Evolutionary conservation across 805 yeast species (phyloP), one percentile per base, ranked within the genome.

Genomic region (Sungouiella thailandica): DNA sequence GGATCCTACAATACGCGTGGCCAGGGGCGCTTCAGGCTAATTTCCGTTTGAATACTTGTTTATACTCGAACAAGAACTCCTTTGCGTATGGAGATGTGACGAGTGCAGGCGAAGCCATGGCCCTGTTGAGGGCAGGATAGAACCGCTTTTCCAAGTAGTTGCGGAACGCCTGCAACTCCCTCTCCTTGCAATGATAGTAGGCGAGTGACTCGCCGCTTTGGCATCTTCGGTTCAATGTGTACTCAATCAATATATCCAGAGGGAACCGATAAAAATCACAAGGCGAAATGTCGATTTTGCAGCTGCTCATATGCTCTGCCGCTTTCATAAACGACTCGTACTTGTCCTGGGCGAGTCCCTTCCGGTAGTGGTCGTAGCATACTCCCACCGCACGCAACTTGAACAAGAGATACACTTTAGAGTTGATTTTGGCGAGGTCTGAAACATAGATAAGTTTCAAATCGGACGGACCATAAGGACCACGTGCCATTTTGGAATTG

Each of bases 341-440:
- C 22, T 19, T 19, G 8, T 19, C 8, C 22, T 19, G 22, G 22
- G 7, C 8, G 7, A 7, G 22, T 6, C 41, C 41, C 13, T 37
- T 35, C 32, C 43, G 25, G 29, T 41, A 41, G 26, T 34, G 35
- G 25, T 41, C 45, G 27, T 35, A 41, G 26, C 28, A 40, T 8
- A 41, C 10, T 7, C 31, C 39, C 15, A n/a, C 16, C 12, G 32
- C 30, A 7, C 20, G 19, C 20, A 41, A 36, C 10, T 20, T 17
- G 16, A 23, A 31, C 20, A 24, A 34, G 17, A 39, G 36, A 10
- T 39, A 31, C 16, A 41, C 33, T 17, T 41, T 41, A 19, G 38
- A 23, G 17, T 39, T 36, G 22, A 41, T 41, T 12, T 7, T 19
- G 22, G 22, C 7, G 22, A 19, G 8, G 22, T 19, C 22, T 7